Base-by-base conservation (phyloP, 192 early-diverging fungal genomes). In the Coemansia sp. region DNA sequence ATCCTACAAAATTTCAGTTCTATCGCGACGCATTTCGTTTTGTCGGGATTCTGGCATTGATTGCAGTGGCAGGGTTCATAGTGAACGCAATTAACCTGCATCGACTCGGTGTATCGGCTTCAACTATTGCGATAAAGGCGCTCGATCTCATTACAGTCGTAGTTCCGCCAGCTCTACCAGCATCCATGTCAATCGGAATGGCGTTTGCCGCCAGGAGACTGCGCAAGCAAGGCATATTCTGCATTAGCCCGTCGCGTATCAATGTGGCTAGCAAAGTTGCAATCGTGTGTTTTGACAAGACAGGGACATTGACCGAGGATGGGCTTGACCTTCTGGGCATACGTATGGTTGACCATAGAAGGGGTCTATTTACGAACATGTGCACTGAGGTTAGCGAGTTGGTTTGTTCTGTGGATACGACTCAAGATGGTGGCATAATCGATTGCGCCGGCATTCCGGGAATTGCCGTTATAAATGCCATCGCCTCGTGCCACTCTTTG, bases 251-350 rank as follows among this genome's bases (percentile, higher is more conserved):
- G 7, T 90, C 93, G n/a, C 83, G 89, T 18, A 96, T 99, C 48
- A 99, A 97, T 60, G 92, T 98, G 39, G 95, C 94, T 21, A 97
- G 98, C 62, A 97, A 96, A 66, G 87, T 99, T 4, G 89, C 95
- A 24, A 87, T 91, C 14, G 92, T 96, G 86, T 93, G 92, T 60
- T 99, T 98, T 84, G 98, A 99, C 83, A 99, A 99, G 79, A 98
- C 97, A 5, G 96, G 95, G 6, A 99, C 97, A 0, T 75, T 99
- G 46, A 98, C 97, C 1, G 94, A 98, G 64, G 93, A 96, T 64
- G 95, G 95, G 0, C 78, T 99, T 21, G 95, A 97, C 78, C 87
- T 99, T 1, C 73, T 96, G 48, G 96, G 96, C 24, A 86, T 95
- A 34, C 89, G 89, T 24, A 84, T 68, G 10, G 75, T 85, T 0